Base-by-base conservation (phyloP, 2,329 filamentous ascomycete genomes). In the Plenodomus biglobosus region DNA sequence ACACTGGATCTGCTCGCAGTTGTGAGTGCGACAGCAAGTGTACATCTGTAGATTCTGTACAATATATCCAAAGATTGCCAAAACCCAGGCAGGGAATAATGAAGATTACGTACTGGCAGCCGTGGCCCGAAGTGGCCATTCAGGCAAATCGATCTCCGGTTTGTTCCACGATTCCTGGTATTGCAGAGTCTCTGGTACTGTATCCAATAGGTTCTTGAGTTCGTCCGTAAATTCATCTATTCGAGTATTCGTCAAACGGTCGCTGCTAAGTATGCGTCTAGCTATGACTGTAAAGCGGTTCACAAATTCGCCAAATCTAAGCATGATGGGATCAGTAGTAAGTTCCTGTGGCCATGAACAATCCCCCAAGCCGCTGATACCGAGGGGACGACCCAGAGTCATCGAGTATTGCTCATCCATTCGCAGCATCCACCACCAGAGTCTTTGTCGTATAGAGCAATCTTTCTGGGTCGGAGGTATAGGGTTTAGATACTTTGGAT, bases 381-480 rank as follows among this genome's bases (percentile, higher is more conserved):
- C 77, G 8, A 79, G 59, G 1, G 77, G 77, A 30, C 77, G 67
- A 17, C 77, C 77, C 0, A 79, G 67, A 0, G 74, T 78, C 61
- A 79, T 76, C 0, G 76, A 78, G 51, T 78, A 79, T 40, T 78
- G 73, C 46, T 78, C 75, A 40, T 79, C 77, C 70, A 78, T 75
- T 48, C 78, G 75, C n/a, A 79, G 58, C 69, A 79, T 76, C 74
- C 76, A 77, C 77, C 77, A 79, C 77, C 77, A 79, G 1, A 78
- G 62, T 15, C 72, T 72, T 42, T 73, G 74, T 5, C 77, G 68
- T 13, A 74, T 65, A 13, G 69, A 69, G 40, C 69, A 71, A 53
- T 78, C 75, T 19, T 70, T 66, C 7, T 73, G 64, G 2, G 58
- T 64, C 1, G 73, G 69, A 4, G 73, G 71, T 3, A 72, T 56